A percentile compares a stretch with the other conserved stretches of the same genome.
Conservation (phyloP, 2,329 filamentous ascomycete genomes). For the Diaporthe sp. region DNA sequence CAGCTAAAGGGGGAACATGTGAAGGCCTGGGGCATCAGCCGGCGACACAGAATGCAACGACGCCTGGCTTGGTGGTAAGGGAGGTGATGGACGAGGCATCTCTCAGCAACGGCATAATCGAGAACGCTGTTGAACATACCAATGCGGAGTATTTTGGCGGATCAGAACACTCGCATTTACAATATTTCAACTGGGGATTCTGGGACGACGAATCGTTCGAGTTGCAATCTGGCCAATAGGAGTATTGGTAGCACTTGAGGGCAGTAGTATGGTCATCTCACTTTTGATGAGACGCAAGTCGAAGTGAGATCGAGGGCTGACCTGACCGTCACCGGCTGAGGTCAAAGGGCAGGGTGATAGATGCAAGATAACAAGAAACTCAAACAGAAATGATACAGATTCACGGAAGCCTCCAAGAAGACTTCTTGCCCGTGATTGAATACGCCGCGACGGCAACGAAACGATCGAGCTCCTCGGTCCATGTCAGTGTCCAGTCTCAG, state of each 20-base stretch:
- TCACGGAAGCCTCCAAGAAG: background rate
- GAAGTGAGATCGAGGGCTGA: too few species aligned
- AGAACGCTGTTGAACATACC: background rate
- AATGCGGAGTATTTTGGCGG: background rate
- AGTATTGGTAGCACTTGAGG: too few species aligned
- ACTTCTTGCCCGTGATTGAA: too few species aligned
- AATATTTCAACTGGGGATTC: background rate
- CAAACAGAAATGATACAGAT: background rate
- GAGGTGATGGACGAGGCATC: background rate
- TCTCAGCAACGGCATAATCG: background rate
- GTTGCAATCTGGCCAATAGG: background rate
- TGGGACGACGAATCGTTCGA: background rate
- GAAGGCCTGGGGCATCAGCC: background rate
- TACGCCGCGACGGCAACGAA: too few species aligned
- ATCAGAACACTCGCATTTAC: background rate
- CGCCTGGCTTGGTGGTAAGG: background rate
- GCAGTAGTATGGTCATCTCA: too few species aligned
- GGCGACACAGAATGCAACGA: too few species aligned
- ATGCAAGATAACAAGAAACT: background rate
- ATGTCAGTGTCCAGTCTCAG: background rate
- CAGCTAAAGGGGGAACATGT: background rate
- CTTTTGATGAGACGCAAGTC: too few species aligned
- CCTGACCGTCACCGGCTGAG: too few species aligned
- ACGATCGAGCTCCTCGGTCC: too few species aligned
- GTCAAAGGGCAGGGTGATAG: background rate